Evolutionary conservation across 768 basidiomycete species (phyloP).

Genomic region (Lactifluus piperatus): DNA sequence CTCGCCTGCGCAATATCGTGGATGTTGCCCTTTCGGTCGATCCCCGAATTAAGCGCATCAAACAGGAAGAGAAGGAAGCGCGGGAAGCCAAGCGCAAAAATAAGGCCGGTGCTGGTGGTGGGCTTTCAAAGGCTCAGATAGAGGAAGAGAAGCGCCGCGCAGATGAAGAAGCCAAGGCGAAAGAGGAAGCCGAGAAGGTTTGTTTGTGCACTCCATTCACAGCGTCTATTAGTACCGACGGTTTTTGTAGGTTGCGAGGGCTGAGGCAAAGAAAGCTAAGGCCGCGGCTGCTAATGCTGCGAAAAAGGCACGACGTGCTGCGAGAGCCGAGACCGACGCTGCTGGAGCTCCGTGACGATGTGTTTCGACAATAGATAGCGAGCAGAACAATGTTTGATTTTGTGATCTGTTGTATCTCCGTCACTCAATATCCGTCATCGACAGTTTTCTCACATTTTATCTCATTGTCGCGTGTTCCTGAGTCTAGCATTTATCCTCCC

Average conservation of each 20-base stretch:
- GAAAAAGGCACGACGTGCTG: constrained; percentile 75
- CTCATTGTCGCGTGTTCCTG: not conserved
- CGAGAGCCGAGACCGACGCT: constrained; percentile 39
- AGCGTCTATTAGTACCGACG: not conserved
- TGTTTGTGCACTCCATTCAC: constrained; percentile 8
- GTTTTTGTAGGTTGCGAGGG: constrained; percentile 40
- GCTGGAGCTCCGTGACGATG: constrained; percentile 5
- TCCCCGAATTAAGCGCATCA: constrained; percentile 95
- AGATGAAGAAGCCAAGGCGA: constrained; percentile 63
- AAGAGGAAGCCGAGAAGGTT: constrained; percentile 83
- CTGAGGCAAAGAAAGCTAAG: constrained; percentile 78
- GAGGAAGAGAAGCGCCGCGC: constrained; percentile 54
- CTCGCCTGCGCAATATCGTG: constrained; percentile 78
- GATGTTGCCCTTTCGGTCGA: constrained; percentile 77
- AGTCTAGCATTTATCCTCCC: not conserved
- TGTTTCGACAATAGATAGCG: not conserved
- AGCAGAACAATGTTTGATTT: not conserved
- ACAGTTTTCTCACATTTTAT: not conserved
- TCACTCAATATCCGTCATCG: not conserved
- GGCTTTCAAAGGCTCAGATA: constrained; percentile 41
- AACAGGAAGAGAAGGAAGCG: constrained; percentile 91
- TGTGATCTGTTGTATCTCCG: not conserved
- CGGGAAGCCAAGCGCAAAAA: constrained; percentile 83
- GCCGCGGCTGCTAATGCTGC: constrained; percentile 82
- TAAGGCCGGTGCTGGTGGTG: constrained; percentile 37